Percentiles rank a stretch among this genome's conserved stretches.
Evolutionary conservation across 148 eudicot genomes (phyloP).

Genomic region (Fagopyrum tataricum): DNA sequence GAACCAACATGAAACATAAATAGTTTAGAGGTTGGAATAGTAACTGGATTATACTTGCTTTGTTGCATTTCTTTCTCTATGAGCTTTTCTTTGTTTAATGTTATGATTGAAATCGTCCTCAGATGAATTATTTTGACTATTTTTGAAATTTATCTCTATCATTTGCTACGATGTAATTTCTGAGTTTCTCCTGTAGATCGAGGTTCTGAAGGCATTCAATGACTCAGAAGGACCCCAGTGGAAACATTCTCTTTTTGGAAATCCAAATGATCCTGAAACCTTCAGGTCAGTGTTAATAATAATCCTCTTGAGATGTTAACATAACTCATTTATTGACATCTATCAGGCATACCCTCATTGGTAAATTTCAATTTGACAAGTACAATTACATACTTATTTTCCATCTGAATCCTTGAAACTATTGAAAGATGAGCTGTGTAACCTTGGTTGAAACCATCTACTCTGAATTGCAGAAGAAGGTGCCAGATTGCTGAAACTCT

Average conservation of each 20-base stretch:
- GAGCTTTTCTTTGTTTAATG: neutral
- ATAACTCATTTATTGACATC: neutral
- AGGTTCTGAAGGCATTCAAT: slow-evolving; percentile 77
- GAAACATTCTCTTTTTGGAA: slow-evolving; percentile 97
- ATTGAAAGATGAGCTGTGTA: neutral
- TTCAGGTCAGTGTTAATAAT: slow-evolving; percentile 50
- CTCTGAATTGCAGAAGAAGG: slow-evolving; percentile 63
- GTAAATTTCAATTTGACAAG: neutral
- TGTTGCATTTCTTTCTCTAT: neutral
- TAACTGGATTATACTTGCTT: neutral
- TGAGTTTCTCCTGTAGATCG: slow-evolving; percentile 41
- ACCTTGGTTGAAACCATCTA: neutral
- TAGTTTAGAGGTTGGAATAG: neutral
- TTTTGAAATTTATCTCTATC: neutral
- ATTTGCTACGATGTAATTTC: neutral
- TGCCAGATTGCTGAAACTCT: slow-evolving; percentile 90
- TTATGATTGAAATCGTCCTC: neutral
- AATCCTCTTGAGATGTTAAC: neutral
- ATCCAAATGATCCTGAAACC: slow-evolving; percentile 92
- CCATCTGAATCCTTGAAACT: neutral
- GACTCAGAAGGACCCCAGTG: slow-evolving; percentile 91
- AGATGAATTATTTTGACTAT: neutral
- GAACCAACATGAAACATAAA: neutral
- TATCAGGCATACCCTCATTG: neutral
- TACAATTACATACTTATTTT: neutral